Percentiles rank a stretch among this genome's conserved stretches.
phyloP scores from a whole-genome alignment of 495 filamentous ascomycete species.

The Hypoxylon crocopeplum region DNA sequence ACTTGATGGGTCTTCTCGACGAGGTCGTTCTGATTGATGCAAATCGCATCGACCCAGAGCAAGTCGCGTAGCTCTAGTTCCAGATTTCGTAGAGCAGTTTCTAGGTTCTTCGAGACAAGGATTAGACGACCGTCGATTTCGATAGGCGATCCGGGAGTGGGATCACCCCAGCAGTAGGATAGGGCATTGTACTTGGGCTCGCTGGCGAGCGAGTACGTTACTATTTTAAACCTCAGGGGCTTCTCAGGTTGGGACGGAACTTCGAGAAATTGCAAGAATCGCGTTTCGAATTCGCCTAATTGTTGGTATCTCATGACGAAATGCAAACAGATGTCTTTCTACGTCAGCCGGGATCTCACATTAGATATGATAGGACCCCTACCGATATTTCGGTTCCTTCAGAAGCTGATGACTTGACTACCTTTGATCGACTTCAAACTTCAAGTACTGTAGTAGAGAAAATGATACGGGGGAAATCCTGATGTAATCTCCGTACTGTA shows the following conservation, averaged over 20 bases:
- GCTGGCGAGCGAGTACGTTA: neutral
- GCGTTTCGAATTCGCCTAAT: constrained; percentile 8
- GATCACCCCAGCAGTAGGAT: constrained; percentile 20
- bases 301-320: neutral
- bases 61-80: neutral
- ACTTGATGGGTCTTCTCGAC: constrained; percentile 43
- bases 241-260: neutral
- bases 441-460: too few species aligned
- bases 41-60: constrained; percentile 23
- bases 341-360: neutral
- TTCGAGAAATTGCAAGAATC: constrained; percentile 2
- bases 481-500: too few species aligned
- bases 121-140: neutral
- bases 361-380: neutral
- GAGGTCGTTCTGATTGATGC: constrained; percentile 44
- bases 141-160: neutral
- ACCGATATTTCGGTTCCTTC: neutral
- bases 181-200: constrained; percentile 8
- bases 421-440: too few species aligned
- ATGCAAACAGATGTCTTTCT: neutral
- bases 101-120: constrained; percentile 1
- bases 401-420: too few species aligned
- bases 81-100: neutral
- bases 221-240: neutral
- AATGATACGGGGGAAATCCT: too few species aligned